Evolutionary conservation across 2,329 filamentous ascomycete species (phyloP), one percentile per base, ranked within the genome.

Genomic region (Talaromyces rugulosus): DNA sequence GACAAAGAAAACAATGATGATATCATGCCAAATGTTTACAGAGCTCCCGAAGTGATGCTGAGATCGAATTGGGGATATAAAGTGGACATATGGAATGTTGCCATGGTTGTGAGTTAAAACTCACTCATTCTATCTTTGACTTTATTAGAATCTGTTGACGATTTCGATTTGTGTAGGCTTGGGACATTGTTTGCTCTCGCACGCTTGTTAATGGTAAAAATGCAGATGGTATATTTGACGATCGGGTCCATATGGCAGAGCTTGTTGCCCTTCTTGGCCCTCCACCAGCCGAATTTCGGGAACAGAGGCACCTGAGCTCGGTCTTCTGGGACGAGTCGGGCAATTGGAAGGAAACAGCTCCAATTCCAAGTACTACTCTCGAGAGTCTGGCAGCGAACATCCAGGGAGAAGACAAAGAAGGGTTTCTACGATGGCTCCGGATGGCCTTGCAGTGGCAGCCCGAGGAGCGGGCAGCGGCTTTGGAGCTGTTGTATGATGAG

Each of bases 1-100:
- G 61, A 66, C 6, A 36, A 52, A 4, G 72, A 63, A 23, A 70
- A 75, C 47, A 70, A 76, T 67, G 63, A 70, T 33, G 44, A 60
- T 28, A 65, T 64, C n/a, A 64, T 67, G 63, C 68, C 70, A 6
- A 61, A 67, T 47, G 42, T 71, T 30, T 72, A 72, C 61, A 52
- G 70, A 31, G 67, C 70, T 2, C 71, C 70, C 1, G 70, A 72
- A 59, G 66, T 72, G 4, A 64, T 70, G 18, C 56, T 70, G 33
- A 66, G 66, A 11, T 71, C 70, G 63, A 53, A 59, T n/a, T 73
- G 69, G 71, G 66, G 61, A 16, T 64, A 61, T 4, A 66, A 65
- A 40, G 66, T 69, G 12, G 71, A 73, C 58, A 71, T 72, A 23
- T 73, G 70, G 69, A 69, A 68, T 54, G 63, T 72, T 40, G 70